phyloP scores from a whole-genome alignment of 352 stramenopile species.

The Thalassiosira gravida region DNA sequence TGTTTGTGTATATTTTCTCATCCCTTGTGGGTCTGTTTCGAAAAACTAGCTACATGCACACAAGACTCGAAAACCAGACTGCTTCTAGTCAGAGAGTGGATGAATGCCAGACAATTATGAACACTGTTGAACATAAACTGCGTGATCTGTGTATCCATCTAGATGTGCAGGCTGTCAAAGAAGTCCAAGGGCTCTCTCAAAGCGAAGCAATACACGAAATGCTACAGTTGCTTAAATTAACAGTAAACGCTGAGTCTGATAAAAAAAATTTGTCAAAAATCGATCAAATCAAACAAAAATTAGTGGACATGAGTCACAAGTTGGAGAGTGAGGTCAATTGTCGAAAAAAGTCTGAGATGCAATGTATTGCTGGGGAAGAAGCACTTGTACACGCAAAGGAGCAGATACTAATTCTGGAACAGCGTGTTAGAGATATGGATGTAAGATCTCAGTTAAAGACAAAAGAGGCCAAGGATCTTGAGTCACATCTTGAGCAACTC shows the following conservation, averaged over 20 bases:
- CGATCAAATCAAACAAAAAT: slow-evolving; percentile 42
- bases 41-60: neutral
- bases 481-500: slow-evolving; percentile 23
- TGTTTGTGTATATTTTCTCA: neutral
- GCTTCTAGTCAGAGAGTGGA: neutral
- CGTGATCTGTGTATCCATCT: slow-evolving; percentile 39
- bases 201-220: slow-evolving; percentile 27
- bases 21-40: neutral
- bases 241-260: neutral
- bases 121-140: slow-evolving; percentile 34
- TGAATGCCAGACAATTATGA: slow-evolving; percentile 9
- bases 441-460: slow-evolving; percentile 3
- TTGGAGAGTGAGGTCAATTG: slow-evolving; percentile 26
- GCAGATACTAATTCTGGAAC: slow-evolving; percentile 21
- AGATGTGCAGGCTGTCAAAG: slow-evolving; percentile 14
- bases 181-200: slow-evolving; percentile 7
- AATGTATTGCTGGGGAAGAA: slow-evolving; percentile 21
- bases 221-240: slow-evolving; percentile 27
- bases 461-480: slow-evolving; percentile 18
- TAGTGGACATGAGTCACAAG: slow-evolving; percentile 18
- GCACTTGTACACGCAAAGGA: slow-evolving; percentile 24
- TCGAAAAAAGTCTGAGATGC: slow-evolving; percentile 29
- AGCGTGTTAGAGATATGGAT: slow-evolving; percentile 23
- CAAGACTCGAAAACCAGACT: slow-evolving; percentile 1
- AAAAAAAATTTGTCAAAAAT: slow-evolving; percentile 36